These are phyloP conservation scores for Hypseocharis bilobata DNA, from an alignment of 441 rosid genomes.

Conservation along the genomic window DNA sequence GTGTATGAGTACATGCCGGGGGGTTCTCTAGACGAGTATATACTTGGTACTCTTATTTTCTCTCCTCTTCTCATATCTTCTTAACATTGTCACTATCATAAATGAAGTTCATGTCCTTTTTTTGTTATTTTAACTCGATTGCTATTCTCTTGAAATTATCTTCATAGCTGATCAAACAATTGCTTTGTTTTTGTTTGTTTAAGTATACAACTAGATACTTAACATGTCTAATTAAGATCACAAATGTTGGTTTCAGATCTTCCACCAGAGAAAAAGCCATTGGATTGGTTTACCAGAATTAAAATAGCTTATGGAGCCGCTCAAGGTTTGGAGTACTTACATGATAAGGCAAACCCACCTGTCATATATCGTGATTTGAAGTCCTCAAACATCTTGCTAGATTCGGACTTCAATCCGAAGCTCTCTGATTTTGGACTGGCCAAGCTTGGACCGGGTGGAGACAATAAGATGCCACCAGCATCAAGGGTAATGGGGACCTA, in stretches of 20 bases:
- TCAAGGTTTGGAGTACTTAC: constrained; percentile 69
- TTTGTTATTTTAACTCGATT: no score
- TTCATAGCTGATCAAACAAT: no score
- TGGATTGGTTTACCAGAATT: constrained; percentile 65
- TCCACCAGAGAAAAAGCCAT: constrained; percentile 25
- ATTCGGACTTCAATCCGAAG: constrained; percentile 39
- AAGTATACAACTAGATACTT: no score
- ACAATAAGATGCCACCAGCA: constrained; percentile 31
- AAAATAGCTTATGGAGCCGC: constrained; percentile 68
- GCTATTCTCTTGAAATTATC: no score
- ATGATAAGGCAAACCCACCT: constrained; percentile 53
- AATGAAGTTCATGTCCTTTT: no score
- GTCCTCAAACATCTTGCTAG: constrained; percentile 63
- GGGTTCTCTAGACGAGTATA: constrained; percentile 54
- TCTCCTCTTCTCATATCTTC: neutral
- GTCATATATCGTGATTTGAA: constrained; percentile 63
- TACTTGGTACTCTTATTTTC: constrained; percentile 42
- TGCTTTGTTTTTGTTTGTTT: no score
- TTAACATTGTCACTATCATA: no score
- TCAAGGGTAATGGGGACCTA: constrained; percentile 74
- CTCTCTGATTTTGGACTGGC: constrained; percentile 59
- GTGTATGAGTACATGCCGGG: constrained; percentile 58
- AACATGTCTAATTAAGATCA: no score
- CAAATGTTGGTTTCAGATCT: constrained; percentile 32
- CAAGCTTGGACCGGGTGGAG: constrained; percentile 45